Conservation (phyloP, 2,329 filamentous ascomycete species). For the Ceratocystis colombiana region DNA sequence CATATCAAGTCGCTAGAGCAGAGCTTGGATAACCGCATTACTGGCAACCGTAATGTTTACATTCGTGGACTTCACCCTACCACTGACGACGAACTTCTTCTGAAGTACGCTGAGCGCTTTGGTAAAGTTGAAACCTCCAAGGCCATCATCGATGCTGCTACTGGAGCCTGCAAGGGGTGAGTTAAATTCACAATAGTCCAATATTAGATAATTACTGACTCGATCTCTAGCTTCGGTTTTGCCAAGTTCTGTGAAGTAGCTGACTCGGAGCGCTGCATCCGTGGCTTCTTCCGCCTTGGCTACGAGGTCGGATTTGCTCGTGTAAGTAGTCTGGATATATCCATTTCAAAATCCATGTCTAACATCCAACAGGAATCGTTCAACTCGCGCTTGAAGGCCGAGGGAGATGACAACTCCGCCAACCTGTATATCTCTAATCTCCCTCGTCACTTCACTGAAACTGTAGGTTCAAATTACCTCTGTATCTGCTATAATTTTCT, state of each 20-base stretch:
- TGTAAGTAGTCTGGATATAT: constrained; percentile 41
- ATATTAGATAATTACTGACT: background rate
- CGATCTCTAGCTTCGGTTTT: constrained; percentile 69
- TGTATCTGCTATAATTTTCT: background rate
- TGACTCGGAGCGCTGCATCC: constrained; percentile 91
- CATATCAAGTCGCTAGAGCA: constrained; percentile 85
- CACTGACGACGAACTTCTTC: constrained; percentile 82
- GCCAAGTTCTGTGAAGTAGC: constrained; percentile 84
- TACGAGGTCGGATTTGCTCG: constrained; percentile 97
- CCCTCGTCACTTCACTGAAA: constrained; percentile 82
- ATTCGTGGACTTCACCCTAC: constrained; percentile 92
- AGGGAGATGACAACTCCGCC: constrained; percentile 79
- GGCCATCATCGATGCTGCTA: constrained; percentile 92
- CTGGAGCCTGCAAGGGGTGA: constrained; percentile 91
- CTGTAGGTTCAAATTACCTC: constrained; percentile 46
- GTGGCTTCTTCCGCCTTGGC: constrained; percentile 83
- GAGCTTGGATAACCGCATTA: constrained; percentile 81
- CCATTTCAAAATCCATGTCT: constrained; percentile 26
- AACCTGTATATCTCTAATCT: constrained; percentile 98
- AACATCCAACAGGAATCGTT: constrained; percentile 67
- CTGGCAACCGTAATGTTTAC: constrained; percentile 95
- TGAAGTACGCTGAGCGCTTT: constrained; percentile 74
- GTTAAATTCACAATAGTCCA: constrained; percentile 29
- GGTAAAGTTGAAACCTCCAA: constrained; percentile 94
- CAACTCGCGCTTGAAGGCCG: constrained; percentile 94